Evolutionary conservation across 345 rosid genomes (phyloP), one percentile per base, ranked within the genome.

Genomic region (Cochlearia excelsa): DNA sequence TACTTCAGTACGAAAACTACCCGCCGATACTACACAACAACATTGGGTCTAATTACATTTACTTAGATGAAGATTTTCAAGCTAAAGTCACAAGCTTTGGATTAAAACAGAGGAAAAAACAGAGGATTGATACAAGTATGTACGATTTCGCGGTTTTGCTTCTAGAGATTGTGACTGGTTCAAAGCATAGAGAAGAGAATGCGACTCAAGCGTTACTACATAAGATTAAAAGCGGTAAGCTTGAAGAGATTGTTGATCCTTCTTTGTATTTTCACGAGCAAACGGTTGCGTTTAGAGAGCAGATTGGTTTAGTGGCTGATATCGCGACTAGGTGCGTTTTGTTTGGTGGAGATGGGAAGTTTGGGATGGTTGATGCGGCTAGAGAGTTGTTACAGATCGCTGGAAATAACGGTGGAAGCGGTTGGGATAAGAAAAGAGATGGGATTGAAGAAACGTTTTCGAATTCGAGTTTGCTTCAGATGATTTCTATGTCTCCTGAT

Each of bases 401-500:
- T 30, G 79, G 42, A 3, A 63, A 55, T 39, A 76, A 75, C 73
- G 66, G 67, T 34, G 78, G 75, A 55, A 72, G 80, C 27, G 75
- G 71, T 7, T 68, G 79, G 42, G 81, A 67, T 60, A 82, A 78
- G 53, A 71, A 71, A 64, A 81, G 80, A 51, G 78, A 79, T 44
- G 82, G 77, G 6, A 69, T 84, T 40, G 87, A 90, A 53, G 95
- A 90, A 69, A 90, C 95, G n/a, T 87, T 87, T 49, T 87, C 90
- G 3, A 90, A 85, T 75, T 90, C 90, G 38, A 87, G 90, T 65
- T 79, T 90, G 39, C 90, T 90, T 57, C 95, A 90, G 63, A 87
- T 90, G 97, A 81, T 83, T 29, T 90, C 95, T 9, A 79, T 80
- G 93, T 90, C 95, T 59, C 97, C 90, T 59, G 97, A 85, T 56